A percentile compares a stretch with the other conserved stretches of the same genome.
Conservation (phyloP, 2,329 filamentous ascomycete genomes). For the Aspergillus sp. region DNA sequence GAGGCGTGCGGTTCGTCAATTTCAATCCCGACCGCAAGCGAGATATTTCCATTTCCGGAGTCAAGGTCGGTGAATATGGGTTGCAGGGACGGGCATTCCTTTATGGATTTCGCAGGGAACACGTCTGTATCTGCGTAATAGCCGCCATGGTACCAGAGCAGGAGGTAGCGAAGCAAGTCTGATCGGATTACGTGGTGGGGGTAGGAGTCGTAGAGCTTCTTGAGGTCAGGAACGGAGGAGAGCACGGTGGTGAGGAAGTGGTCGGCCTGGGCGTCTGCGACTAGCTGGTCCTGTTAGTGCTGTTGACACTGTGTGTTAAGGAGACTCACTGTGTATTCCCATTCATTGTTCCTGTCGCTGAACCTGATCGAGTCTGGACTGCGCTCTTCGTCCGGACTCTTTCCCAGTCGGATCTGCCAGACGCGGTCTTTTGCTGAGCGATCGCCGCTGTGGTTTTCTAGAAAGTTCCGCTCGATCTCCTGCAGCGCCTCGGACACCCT, state of each 20-base stretch:
- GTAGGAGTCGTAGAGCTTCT: conserved; percentile 29
- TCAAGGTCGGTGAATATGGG: conserved; percentile 14
- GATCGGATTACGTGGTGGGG: conserved; percentile 52
- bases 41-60: conserved; percentile 23
- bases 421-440: conserved; percentile 20
- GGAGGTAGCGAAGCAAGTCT: conserved; percentile 44
- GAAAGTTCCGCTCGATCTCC: conserved; percentile 21
- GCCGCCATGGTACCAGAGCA: conserved; percentile 38
- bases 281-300: conserved; percentile 19
- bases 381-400: conserved; percentile 11
- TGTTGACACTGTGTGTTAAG: not conserved
- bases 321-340: conserved; percentile 27
- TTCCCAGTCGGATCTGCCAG: conserved; percentile 34
- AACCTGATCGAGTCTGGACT: conserved; percentile 27
- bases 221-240: conserved; percentile 28
- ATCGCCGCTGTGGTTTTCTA: conserved; percentile 10
- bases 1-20: conserved; percentile 39
- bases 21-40: conserved; percentile 35
- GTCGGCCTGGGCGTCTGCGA: conserved; percentile 27
- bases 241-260: conserved; percentile 28
- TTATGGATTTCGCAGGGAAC: conserved; percentile 29
- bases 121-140: conserved; percentile 38
- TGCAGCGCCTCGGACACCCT: conserved; percentile 24
- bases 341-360: conserved; percentile 27
- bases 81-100: conserved; percentile 26